Base-by-base conservation (phyloP, 169 alveolate species). In the Cryptosporidium ryanae region DNA sequence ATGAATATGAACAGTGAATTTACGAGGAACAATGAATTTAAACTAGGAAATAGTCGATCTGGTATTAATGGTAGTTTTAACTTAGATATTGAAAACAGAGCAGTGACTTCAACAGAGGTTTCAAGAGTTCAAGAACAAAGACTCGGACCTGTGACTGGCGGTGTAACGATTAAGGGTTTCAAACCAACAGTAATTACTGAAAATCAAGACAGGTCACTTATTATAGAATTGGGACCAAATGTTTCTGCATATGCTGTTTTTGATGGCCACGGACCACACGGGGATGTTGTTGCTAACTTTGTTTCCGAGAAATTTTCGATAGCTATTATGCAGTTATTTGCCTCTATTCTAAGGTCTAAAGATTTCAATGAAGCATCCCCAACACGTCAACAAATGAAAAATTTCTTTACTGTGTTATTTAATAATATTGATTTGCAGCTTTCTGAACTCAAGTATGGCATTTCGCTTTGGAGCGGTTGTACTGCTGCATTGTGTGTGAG, bases 201-300 rank as follows among this genome's bases (percentile, higher is more conserved):
- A 34, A 76, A 76, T 27, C 87, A 76, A 63, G 87, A 76, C 23
- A 55, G 29, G 34, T 34, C 87, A 21, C 44, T 76, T 34, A 59
- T 76, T 25, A 76, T 76, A 32, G 87, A 76, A 13, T 38, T 59
- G 6, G 71, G 87, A 5, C 76, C 65, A 43, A 57, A 61, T 34
- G 64, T 46, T 10, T 76, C 87, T 44, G 87, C 87, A 13, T 76
- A 76, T 48, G 87, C 70, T 2, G 87, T 76, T 21, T 76, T 76
- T 59, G 87, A 76, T 76, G 87, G 87, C 23, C 87, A 76, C 21
- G 87, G 87, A 43, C 87, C 87, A 10, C 87, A 76, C 23, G 87
- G 87, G 1, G 87, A 76, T 8, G 71, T 76, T 23, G 44, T 76
- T 15, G 87, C 87, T 13, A 70, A 76, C 12, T 76, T 59, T 1